phyloP scores from a whole-genome alignment of 306 rosid species.

The Pyrus pyrifolia region DNA sequence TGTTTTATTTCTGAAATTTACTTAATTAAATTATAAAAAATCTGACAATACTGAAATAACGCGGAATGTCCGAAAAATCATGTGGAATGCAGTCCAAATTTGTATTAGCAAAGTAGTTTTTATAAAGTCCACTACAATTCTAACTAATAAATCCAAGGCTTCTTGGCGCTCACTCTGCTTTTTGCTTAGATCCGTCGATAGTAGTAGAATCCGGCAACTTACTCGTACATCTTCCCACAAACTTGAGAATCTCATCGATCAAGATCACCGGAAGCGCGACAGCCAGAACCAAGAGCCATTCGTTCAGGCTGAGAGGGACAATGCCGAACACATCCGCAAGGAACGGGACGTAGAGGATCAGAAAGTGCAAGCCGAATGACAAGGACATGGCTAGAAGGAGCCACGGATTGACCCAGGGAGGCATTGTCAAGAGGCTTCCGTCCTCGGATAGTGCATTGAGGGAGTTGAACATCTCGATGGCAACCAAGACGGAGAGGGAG shows the following conservation, averaged over 20 bases:
- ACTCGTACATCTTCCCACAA: slow-evolving; percentile 38
- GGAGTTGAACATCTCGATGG: slow-evolving; percentile 96
- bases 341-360: slow-evolving; percentile 89
- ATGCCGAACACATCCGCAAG: slow-evolving; percentile 68
- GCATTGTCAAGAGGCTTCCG: slow-evolving; percentile 87
- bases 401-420: slow-evolving; percentile 97
- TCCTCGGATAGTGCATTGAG: slow-evolving; percentile 85
- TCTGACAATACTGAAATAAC: not conserved
- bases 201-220: slow-evolving; percentile 18
- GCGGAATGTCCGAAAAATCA: not conserved
- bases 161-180: slow-evolving; percentile 44
- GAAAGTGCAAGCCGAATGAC: slow-evolving; percentile 79
- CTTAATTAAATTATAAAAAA: too few species aligned
- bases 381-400: slow-evolving; percentile 91
- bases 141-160: too few species aligned
- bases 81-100: not conserved
- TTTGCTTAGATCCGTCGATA: slow-evolving; percentile 37
- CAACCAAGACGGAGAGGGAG: slow-evolving; percentile 87
- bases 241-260: slow-evolving; percentile 36
- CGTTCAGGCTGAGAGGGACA: slow-evolving; percentile 60
- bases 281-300: slow-evolving; percentile 38
- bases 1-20: not conserved
- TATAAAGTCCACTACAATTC: not conserved
- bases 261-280: slow-evolving; percentile 34
- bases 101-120: not conserved